phyloP scores from a whole-genome alignment of 176 grass and related monocot genomes.

The Bonia amplexicaulis region DNA sequence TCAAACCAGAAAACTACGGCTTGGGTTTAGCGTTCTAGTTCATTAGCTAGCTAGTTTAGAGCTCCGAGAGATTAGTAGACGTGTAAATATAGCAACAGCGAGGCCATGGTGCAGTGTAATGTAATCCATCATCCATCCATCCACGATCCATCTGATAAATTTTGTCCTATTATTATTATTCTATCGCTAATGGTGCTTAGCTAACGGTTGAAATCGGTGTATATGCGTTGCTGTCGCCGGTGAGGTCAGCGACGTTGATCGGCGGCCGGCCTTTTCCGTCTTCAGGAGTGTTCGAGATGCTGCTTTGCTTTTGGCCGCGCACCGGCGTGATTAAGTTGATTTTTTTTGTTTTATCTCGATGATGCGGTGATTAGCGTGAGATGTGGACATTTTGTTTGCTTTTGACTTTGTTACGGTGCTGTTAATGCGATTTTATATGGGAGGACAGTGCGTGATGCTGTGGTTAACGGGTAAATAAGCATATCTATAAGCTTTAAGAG shows the following conservation, averaged over 20 bases:
- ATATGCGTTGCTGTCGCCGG: constrained; percentile 6
- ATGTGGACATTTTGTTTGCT: neutral
- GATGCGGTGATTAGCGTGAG: neutral
- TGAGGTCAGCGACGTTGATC: constrained; percentile 27
- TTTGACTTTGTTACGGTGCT: neutral
- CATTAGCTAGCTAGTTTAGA: neutral
- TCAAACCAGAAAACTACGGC: constrained; percentile 1
- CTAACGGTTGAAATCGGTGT: constrained; percentile 1
- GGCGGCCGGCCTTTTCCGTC: neutral
- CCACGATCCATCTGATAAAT: neutral
- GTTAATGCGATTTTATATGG: neutral
- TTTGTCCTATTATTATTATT: constrained; percentile 3
- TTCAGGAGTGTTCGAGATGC: constrained; percentile 5
- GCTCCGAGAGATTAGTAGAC: constrained; percentile 8
- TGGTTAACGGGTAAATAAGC: neutral
- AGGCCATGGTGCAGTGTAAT: constrained; percentile 1
- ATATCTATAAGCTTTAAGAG: neutral
- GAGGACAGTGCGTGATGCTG: neutral
- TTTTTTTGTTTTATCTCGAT: neutral
- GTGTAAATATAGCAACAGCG: constrained; percentile 20
- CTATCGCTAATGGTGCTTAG: neutral
- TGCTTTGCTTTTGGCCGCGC: neutral
- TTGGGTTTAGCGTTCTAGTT: neutral
- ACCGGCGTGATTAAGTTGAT: neutral
- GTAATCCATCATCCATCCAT: neutral